A percentile compares a stretch with the other conserved stretches of the same genome.
These are phyloP conservation scores for Mycena kentingensis DNA, from an alignment of 768 basidiomycete species.

Conservation along the genomic window DNA sequence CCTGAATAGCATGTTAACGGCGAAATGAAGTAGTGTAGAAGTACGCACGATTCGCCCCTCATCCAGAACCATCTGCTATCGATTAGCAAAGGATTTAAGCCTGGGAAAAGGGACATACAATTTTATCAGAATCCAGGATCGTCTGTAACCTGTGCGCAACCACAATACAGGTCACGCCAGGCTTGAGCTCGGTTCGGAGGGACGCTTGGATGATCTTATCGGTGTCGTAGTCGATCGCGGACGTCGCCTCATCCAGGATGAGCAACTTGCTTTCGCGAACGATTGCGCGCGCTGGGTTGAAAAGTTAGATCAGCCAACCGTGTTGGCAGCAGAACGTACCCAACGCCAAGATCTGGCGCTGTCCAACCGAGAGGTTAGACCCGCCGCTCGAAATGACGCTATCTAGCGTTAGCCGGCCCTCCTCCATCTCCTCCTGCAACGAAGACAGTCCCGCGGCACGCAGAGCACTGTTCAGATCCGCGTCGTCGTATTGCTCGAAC, in stretches of 20 bases:
- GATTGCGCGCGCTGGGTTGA: slow-evolving; percentile 59
- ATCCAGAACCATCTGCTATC: slow-evolving; percentile 44
- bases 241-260: slow-evolving; percentile 60
- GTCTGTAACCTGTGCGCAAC: slow-evolving; percentile 58
- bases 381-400: slow-evolving; percentile 64
- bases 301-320: slow-evolving; percentile 28
- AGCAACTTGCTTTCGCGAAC: slow-evolving; percentile 53
- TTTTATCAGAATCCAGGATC: slow-evolving; percentile 59
- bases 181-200: slow-evolving; percentile 62
- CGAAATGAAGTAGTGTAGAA: not conserved
- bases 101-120: slow-evolving; percentile 27
- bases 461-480: slow-evolving; percentile 52
- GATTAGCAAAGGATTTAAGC: not conserved
- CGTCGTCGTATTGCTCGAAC: slow-evolving; percentile 53
- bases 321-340: not conserved
- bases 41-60: slow-evolving; percentile 40
- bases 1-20: slow-evolving; percentile 29
- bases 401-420: slow-evolving; percentile 36
- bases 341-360: slow-evolving; percentile 57
- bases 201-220: slow-evolving; percentile 70
- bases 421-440: slow-evolving; percentile 36
- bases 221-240: slow-evolving; percentile 55
- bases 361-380: slow-evolving; percentile 48
- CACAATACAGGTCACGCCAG: slow-evolving; percentile 57
- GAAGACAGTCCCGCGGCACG: slow-evolving; percentile 34